Conservation (phyloP, 768 basidiomycete genomes). For the Porphyrellus cyaneotinctus region DNA sequence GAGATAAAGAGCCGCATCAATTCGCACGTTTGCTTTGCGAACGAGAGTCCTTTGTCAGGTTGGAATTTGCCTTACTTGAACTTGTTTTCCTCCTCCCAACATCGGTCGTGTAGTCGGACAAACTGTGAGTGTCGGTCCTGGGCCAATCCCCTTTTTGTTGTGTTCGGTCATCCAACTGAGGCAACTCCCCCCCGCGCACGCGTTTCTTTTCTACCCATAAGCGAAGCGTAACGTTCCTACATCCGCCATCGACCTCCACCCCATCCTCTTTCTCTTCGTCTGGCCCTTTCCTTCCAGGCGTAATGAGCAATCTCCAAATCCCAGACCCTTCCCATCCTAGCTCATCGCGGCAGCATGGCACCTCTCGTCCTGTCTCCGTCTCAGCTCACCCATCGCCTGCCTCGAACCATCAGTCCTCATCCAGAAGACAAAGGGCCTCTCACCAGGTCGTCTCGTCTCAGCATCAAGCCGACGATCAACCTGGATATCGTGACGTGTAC, state of each 20-base stretch:
- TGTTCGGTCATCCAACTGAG: constrained; percentile 15
- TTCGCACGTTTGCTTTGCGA: constrained; percentile 27
- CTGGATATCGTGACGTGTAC: constrained; percentile 68
- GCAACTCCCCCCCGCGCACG: constrained; percentile 13
- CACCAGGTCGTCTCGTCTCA: constrained; percentile 61
- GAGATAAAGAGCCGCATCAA: constrained; percentile 18
- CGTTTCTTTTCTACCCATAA: constrained; percentile 23
- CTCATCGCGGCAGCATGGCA: constrained; percentile 40
- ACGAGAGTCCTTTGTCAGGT: constrained; percentile 16
- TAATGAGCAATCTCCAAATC: constrained; percentile 40
- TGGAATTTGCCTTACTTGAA: constrained; percentile 15
- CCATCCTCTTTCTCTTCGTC: not conserved
- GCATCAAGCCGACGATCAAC: constrained; percentile 41
- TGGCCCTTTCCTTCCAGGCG: constrained; percentile 1
- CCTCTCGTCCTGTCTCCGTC: constrained; percentile 57
- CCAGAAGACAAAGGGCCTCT: constrained; percentile 66
- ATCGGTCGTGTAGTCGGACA: constrained; percentile 3
- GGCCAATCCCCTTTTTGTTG: constrained; percentile 9
- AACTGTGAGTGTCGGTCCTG: constrained; percentile 14
- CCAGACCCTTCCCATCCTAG: constrained; percentile 42
- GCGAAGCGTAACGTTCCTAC: constrained; percentile 1
- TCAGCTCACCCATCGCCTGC: constrained; percentile 49
- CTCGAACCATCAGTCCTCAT: constrained; percentile 36
- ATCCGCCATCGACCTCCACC: not conserved
- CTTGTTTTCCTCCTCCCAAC: constrained; percentile 15